A percentile compares a stretch with the other conserved stretches of the same genome.
phyloP scores from a whole-genome alignment of 345 rosid species.

The Eucalyptus pauciflora region DNA sequence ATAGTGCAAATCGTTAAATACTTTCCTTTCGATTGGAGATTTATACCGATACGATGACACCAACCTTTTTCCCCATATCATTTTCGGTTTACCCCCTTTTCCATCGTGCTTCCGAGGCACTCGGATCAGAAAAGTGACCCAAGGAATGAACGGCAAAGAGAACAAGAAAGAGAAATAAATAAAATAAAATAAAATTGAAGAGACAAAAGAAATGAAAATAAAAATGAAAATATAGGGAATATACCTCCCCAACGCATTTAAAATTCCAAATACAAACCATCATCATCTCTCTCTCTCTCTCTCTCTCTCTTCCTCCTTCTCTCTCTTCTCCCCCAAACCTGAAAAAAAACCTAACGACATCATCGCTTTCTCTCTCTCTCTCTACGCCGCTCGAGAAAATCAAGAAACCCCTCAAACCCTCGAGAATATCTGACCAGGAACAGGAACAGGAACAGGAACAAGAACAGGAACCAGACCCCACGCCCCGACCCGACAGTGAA shows the following conservation, averaged over 20 bases:
- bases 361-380: neutral
- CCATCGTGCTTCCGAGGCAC: neutral
- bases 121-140: neutral
- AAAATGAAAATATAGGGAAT: neutral
- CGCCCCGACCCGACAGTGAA: neutral
- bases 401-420: neutral
- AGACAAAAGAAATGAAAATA: neutral
- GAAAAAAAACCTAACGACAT: neutral
- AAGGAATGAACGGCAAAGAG: neutral
- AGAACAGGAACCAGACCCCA: neutral
- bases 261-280: neutral
- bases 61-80: too few relatives aligned
- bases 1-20: neutral
- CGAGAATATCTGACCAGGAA: too few relatives aligned
- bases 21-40: too few relatives aligned
- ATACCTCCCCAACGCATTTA: neutral
- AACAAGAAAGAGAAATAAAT: accelerated
- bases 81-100: neutral
- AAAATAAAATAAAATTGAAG: neutral
- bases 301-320: neutral
- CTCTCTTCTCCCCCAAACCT: neutral
- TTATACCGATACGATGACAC: too few relatives aligned
- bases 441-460: neutral
- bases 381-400: neutral
- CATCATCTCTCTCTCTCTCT: neutral